Base-by-base conservation (phyloP, 768 basidiomycete genomes). In the Lentinula detonsa region DNA sequence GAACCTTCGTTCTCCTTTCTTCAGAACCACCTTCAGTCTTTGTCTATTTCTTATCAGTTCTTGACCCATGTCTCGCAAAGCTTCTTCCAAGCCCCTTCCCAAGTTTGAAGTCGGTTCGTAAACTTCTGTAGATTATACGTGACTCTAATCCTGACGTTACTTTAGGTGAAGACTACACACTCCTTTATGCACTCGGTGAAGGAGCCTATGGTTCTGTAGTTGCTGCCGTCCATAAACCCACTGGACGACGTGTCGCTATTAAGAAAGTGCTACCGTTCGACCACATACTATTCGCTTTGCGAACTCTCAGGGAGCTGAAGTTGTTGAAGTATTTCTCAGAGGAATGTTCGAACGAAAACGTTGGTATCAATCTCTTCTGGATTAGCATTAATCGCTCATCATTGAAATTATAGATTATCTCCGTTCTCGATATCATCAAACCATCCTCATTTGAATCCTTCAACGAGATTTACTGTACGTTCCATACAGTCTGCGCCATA, bases 181-280 rank as follows among this genome's bases (percentile, higher is more conserved):
- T 91, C 62, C 76, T 91, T 69, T 82, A 89, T 69, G 78, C 83
- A 60, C 85, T 93, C 61, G 91, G 90, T 53, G 91, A 92, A 76
- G 90, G 93, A 59, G 91, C 93, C 51, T 94, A 95, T 70, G 95
- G 94, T 33, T 91, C 90, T 23, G 94, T 97, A 55, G 91, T 84
- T 61, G 91, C 94, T 60, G 95, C 95, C 33, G 76, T 90, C 42
- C 94, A 97, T 75, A 84, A 85, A 66, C 89, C 91, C 4, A 85
- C 87, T 6, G 85, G 87, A 45, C 85, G 86, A 62, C 85, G 92
- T 71, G 93, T 98, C 15, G 95, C 95, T 46, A 95, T 96, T 76
- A 98, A 96, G 83, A 94, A 93, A 75, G 88, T 97, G 67, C 85
- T 91, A 40, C 95, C 94, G 5, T 96, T 97, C 73, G 95, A 96